phyloP scores from a whole-genome alignment of 176 grass and related monocot genomes.

The Avena atlantica region DNA sequence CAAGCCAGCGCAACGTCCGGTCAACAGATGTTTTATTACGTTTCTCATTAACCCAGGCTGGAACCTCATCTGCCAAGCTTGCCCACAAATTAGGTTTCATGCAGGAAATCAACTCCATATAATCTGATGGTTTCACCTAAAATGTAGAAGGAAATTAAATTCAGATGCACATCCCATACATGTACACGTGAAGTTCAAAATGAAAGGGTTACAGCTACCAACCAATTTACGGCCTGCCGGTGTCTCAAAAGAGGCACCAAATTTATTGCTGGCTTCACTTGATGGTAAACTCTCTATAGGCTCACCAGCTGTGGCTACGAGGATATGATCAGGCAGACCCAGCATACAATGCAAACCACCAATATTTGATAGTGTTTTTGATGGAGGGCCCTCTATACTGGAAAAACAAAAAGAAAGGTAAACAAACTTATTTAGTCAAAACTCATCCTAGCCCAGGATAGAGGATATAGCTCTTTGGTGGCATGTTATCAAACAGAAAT shows the following conservation, averaged over 20 bases:
- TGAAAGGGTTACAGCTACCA: constrained; percentile 5
- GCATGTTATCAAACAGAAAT: not conserved
- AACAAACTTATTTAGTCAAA: constrained; percentile 13
- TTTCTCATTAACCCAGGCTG: constrained; percentile 87
- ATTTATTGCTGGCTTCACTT: constrained; percentile 69
- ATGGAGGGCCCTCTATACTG: constrained; percentile 75
- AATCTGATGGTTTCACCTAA: constrained; percentile 83
- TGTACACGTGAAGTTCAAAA: constrained; percentile 14
- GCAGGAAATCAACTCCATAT: constrained; percentile 86
- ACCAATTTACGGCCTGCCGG: constrained; percentile 81
- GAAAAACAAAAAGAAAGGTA: constrained; percentile 12
- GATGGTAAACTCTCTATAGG: constrained; percentile 83
- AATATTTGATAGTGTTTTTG: constrained; percentile 69
- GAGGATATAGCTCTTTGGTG: not conserved
- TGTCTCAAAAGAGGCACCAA: constrained; percentile 90
- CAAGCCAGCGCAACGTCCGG: constrained; percentile 90
- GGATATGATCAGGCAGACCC: constrained; percentile 71
- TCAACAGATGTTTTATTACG: constrained; percentile 87
- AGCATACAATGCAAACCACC: constrained; percentile 78
- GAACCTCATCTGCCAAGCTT: constrained; percentile 91
- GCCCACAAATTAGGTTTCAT: constrained; percentile 86
- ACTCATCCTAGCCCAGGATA: too few relatives aligned
- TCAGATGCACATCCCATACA: not conserved
- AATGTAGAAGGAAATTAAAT: not conserved
- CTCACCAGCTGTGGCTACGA: constrained; percentile 79